Evolutionary conservation across 1,284 basidiomycete species (phyloP).

Genomic region (Chalciporus piperatoides): DNA sequence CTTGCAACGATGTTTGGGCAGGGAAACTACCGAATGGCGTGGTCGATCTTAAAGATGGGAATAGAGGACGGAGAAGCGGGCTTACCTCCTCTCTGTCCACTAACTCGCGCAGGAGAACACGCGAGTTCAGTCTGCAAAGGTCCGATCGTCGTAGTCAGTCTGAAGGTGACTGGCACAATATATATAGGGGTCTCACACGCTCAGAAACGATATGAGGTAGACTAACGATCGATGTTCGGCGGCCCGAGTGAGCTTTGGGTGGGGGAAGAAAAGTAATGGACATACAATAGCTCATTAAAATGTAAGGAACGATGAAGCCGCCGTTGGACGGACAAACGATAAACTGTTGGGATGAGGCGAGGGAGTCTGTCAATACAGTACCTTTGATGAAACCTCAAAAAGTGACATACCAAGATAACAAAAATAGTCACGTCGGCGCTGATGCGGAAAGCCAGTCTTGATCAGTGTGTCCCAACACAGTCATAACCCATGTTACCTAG

Average conservation of each 20-base stretch:
- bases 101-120: slow-evolving; percentile 28
- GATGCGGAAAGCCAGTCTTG: background rate
- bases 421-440: slow-evolving; percentile 32
- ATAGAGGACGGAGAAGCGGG: background rate
- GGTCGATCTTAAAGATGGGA: background rate
- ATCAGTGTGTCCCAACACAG: background rate
- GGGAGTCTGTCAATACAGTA: background rate
- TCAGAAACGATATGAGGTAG: slow-evolving; percentile 34
- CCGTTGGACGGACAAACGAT: slow-evolving; percentile 32
- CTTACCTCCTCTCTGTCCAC: slow-evolving; percentile 27
- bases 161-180: background rate
- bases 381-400: background rate
- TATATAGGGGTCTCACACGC: slow-evolving; percentile 22
- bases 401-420: slow-evolving; percentile 25
- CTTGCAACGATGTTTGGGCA: background rate
- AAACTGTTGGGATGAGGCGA: slow-evolving; percentile 16
- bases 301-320: slow-evolving; percentile 31
- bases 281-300: slow-evolving; percentile 33
- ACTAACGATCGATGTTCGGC: slow-evolving; percentile 6
- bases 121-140: slow-evolving; percentile 27
- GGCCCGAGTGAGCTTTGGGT: background rate
- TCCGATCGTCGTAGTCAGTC: background rate
- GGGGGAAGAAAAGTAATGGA: background rate
- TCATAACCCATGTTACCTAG: slow-evolving; percentile 25
- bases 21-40: background rate